phyloP scores from a whole-genome alignment of 2,329 filamentous ascomycete genomes.

The Colletotrichum agaves region DNA sequence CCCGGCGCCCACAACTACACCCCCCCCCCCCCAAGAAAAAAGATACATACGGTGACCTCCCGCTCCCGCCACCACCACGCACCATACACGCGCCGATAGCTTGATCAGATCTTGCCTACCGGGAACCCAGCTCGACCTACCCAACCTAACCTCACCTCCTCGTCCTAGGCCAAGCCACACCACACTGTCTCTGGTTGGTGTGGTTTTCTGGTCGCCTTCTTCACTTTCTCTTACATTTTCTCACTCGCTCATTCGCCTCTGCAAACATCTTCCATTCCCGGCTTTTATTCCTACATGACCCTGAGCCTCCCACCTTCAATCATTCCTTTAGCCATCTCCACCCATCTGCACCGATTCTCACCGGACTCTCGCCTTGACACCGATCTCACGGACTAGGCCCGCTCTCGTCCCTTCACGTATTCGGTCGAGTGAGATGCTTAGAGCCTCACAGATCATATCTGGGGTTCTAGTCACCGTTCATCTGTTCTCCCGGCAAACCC shows the following conservation, averaged over 20 bases:
- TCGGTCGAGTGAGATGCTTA: slow-evolving; percentile 39
- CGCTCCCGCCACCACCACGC: slow-evolving; percentile 39
- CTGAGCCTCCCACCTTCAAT: slow-evolving; percentile 31
- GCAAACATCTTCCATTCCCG: slow-evolving; percentile 24
- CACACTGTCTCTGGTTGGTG: slow-evolving; percentile 30
- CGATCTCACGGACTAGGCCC: slow-evolving; percentile 33
- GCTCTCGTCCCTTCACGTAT: slow-evolving; percentile 22
- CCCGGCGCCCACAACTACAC: not conserved
- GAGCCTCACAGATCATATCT: slow-evolving; percentile 37
- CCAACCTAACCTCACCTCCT: slow-evolving; percentile 34
- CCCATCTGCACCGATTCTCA: slow-evolving; percentile 30
- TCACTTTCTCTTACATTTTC: slow-evolving; percentile 5
- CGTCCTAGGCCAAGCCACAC: slow-evolving; percentile 36
- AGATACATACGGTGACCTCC: slow-evolving; percentile 38
- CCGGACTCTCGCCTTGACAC: slow-evolving; percentile 36
- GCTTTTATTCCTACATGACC: slow-evolving; percentile 37
- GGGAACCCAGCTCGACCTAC: slow-evolving; percentile 35
- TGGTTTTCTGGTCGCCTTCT: slow-evolving; percentile 24
- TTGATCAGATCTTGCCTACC: slow-evolving; percentile 39
- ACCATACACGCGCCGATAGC: slow-evolving; percentile 38
- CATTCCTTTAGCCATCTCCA: slow-evolving; percentile 33
- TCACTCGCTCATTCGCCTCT: slow-evolving; percentile 15
- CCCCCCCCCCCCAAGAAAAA: slow-evolving; percentile 1
- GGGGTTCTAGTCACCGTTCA: slow-evolving; percentile 40
- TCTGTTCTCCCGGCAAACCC: slow-evolving; percentile 41